phyloP scores from a whole-genome alignment of 2,329 filamentous ascomycete species.

The Arthrobotrys iridis region DNA sequence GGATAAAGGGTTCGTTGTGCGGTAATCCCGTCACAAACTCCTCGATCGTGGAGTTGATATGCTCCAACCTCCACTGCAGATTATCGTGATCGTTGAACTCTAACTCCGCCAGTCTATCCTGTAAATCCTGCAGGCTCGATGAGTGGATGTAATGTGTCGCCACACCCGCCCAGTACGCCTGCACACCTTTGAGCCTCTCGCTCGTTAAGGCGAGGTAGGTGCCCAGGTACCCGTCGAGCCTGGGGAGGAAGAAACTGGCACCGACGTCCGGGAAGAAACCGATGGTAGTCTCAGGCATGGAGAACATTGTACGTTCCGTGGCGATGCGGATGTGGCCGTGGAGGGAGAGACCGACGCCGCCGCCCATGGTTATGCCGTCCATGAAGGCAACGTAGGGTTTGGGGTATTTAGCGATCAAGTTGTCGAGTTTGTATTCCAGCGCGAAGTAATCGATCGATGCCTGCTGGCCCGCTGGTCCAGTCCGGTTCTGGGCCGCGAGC shows the following conservation, averaged over 20 bases:
- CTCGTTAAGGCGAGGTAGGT: conserved; percentile 95
- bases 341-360: conserved; percentile 90
- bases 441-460: conserved; percentile 86
- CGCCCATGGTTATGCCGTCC: conserved; percentile 98
- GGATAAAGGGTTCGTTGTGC: conserved; percentile 72
- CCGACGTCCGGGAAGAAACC: conserved; percentile 99
- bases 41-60: conserved; percentile 88
- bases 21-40: conserved; percentile 91
- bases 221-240: conserved; percentile 84
- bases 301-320: conserved; percentile 92
- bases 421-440: conserved; percentile 95
- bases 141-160: conserved; percentile 98
- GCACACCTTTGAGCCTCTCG: conserved; percentile 80
- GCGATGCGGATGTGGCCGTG: conserved; percentile 97
- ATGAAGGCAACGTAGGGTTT: conserved; percentile 96
- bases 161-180: conserved; percentile 82
- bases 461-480: conserved; percentile 73
- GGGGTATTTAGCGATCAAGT: conserved; percentile 89
- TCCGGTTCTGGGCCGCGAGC: conserved; percentile 77
- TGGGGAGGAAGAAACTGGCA: conserved; percentile 92
- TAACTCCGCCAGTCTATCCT: conserved; percentile 87
- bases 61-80: conserved; percentile 71
- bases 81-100: conserved; percentile 81
- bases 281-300: conserved; percentile 98
- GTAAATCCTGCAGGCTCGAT: conserved; percentile 81